Base-by-base conservation (phyloP, 441 rosid species). In the Mallotus japonicus region DNA sequence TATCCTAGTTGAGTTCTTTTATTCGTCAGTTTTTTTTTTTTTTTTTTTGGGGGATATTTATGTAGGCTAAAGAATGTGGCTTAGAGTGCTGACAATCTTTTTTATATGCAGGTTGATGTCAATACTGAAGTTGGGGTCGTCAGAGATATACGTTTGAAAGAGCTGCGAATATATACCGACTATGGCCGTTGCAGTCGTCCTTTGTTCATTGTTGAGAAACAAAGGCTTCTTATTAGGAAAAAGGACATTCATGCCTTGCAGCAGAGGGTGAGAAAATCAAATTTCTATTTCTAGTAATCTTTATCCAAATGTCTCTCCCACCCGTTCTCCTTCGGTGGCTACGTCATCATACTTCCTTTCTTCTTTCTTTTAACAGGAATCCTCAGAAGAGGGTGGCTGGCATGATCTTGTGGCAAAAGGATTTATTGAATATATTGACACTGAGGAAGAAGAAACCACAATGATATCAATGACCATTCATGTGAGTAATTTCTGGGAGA, bases 111-210 rank as follows among this genome's bases (percentile, higher is more conserved):
- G 99, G 97, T 87, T 85, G 98, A 95, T 82, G 97, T 95, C 64
- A 92, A 95, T 83, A 90, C 98, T 54, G 99, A 95, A 86, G 99
- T 95, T 75, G 95, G 98, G 32, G 97, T 95, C 22, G 99, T 93
- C 69, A 87, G 98, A 89, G 99, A 95, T 77, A 89, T 91, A 56
- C 90, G 90, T 69, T 83, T 91, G 77, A 91, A 89, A 80, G 99
- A 95, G 83, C 83, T 95, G 63, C 85, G 95, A 34, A 95, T 95
- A 62, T 93, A 95, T 76, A 95, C 99, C 19, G 99, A 95, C 74
- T 95, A 95, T 79, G 99, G 99, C 20, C 98, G 99, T 56, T 95
- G 98, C 82, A 95, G 99, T 83, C 96, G 98, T 55, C 98, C 99
- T 16, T 75, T 95, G 57, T 95, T 95, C 75, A 95, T 95, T 68